Evolutionary conservation across 768 basidiomycete genomes (phyloP).

Genomic region (Exsudoporus frostii): DNA sequence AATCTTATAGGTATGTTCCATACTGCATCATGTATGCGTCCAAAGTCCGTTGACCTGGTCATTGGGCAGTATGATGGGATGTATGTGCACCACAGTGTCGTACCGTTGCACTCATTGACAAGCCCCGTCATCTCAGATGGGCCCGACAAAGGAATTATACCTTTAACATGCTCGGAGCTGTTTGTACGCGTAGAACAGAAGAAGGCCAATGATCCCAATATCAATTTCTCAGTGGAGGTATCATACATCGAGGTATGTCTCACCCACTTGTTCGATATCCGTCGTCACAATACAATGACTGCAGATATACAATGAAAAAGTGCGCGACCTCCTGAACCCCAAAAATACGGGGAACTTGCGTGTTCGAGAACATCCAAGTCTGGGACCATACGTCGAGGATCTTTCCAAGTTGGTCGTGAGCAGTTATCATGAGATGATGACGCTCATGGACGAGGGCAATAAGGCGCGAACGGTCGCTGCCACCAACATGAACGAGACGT

Average conservation of each 20-base stretch:
- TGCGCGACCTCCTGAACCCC: slow-evolving; percentile 94
- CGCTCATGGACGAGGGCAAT: slow-evolving; percentile 99
- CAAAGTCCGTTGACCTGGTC: slow-evolving; percentile 4
- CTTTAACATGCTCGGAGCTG: slow-evolving; percentile 89
- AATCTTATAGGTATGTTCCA: slow-evolving; percentile 78
- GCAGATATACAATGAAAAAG: slow-evolving; percentile 96
- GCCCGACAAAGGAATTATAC: slow-evolving; percentile 95
- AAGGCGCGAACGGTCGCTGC: slow-evolving; percentile 98
- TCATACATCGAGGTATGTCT: slow-evolving; percentile 86
- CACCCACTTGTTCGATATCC: not conserved
- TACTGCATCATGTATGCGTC: not conserved
- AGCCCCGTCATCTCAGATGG: slow-evolving; percentile 57
- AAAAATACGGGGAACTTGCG: slow-evolving; percentile 95
- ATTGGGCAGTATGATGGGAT: slow-evolving; percentile 84
- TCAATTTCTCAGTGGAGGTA: slow-evolving; percentile 92
- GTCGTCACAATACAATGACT: not conserved
- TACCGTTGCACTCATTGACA: slow-evolving; percentile 4
- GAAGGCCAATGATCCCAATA: slow-evolving; percentile 57
- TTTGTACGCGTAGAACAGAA: slow-evolving; percentile 78
- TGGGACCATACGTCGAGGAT: slow-evolving; percentile 99
- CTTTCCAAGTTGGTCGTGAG: slow-evolving; percentile 89
- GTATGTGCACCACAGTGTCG: slow-evolving; percentile 46
- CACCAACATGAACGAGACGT: slow-evolving; percentile 99
- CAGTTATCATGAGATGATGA: slow-evolving; percentile 96
- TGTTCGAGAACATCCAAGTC: slow-evolving; percentile 94